Evolutionary conservation across 192 early-diverging fungal genomes (phyloP), one percentile per base, ranked within the genome.

Genomic region (Coemansia sp.): DNA sequence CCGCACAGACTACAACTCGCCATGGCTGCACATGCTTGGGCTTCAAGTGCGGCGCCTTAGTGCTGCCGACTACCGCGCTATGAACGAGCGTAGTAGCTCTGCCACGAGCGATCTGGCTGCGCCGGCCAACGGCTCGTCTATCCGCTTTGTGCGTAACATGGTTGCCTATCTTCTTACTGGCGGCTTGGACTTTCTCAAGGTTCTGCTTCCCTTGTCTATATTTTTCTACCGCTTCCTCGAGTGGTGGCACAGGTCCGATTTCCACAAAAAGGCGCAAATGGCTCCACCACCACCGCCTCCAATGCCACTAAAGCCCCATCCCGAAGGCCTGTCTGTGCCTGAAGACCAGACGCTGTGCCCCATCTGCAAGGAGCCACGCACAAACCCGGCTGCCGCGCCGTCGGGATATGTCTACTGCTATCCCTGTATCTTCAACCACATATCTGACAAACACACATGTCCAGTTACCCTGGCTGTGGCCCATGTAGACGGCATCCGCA

Each of bases 341-440:
- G 78, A 80, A 12, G 89, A 90, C 63, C 86, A 88, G 34, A 84
- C 89, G n/a, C 80, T 88, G 2, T 98, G 96, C 70, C 92, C 95
- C 1, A 69, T 98, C 16, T 98, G 96, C 75, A 60, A 73, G 11
- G 71, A 80, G 24, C 77, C 76, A 12, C 86, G 94, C 64, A 92
- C 89, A 33, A 98, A 98, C 76, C 92, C 95, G 5, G 92, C 96
- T 9, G 91, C 94, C 53, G 73, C 95, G 31, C 85, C 92, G 15
- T 89, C 95, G 9, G 96, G 96, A 15, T 97, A 95, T 70, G 95
- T 95, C 13, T 97, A 92, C 66, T 98, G 96, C 79, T 98, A 98
- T 76, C 90, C 92, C 8, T 98, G 95, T 81, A 87, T 93, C 9
- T 91, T 89, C 79, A 85, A 84, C 39, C 89, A 91, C 64, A 87